Conservation (phyloP, 2,329 filamentous ascomycete genomes). For the Microcyclospora pomicola region DNA sequence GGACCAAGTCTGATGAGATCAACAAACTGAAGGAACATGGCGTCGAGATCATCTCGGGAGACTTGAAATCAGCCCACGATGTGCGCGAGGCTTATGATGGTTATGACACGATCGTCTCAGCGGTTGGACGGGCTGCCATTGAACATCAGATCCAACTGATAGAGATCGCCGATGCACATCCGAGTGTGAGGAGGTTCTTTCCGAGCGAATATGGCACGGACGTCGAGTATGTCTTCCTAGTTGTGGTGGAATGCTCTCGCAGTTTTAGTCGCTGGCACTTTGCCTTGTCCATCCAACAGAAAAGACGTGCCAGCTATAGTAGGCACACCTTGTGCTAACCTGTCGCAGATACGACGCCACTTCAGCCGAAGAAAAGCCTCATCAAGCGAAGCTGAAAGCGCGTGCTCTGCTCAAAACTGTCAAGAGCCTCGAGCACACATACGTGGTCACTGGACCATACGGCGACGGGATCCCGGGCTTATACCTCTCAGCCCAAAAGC, state of each 20-base stretch:
- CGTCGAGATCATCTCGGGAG: conserved; percentile 42
- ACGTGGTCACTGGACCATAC: conserved; percentile 57
- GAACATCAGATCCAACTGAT: conserved; percentile 49
- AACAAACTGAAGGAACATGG: conserved; percentile 33
- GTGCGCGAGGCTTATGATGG: conserved; percentile 42
- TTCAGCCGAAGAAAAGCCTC: conserved; percentile 49
- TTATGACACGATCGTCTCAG: conserved; percentile 52
- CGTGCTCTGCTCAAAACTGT: conserved; percentile 44
- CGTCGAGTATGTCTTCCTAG: conserved; percentile 37
- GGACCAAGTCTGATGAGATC: conserved; percentile 37
- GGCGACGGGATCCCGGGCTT: conserved; percentile 36
- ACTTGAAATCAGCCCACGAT: conserved; percentile 38
- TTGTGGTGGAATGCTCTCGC: no score
- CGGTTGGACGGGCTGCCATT: conserved; percentile 50
- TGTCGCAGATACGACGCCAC: conserved; percentile 20
- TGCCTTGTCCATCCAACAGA: no score
- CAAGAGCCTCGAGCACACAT: conserved; percentile 46
- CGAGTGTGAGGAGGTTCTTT: conserved; percentile 48
- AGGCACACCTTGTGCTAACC: conserved; percentile 10
- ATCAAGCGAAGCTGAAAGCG: conserved; percentile 58
- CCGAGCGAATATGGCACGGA: conserved; percentile 56
- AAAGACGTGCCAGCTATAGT: no score
- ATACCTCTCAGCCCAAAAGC: conserved; percentile 37
- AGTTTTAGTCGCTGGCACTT: no score
- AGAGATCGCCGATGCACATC: conserved; percentile 40